Conservation (phyloP, 2,329 filamentous ascomycete genomes). For the Talaromyces sp. region DNA sequence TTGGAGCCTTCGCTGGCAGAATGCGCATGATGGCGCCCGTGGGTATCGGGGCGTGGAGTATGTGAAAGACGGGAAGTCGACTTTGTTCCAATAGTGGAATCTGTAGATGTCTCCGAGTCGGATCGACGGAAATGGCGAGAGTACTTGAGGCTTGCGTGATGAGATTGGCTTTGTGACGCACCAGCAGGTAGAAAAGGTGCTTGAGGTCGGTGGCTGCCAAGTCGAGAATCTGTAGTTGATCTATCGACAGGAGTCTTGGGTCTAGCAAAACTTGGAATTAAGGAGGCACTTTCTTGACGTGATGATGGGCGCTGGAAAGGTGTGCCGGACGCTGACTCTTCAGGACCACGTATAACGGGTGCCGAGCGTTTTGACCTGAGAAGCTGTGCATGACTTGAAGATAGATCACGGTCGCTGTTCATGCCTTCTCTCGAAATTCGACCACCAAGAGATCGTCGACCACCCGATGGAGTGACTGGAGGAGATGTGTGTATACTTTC, state of each 20-base stretch:
- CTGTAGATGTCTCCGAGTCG: constrained; percentile 69
- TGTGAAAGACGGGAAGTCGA: constrained; percentile 41
- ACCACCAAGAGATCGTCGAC: constrained; percentile 56
- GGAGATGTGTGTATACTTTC: constrained; percentile 51
- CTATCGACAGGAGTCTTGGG: constrained; percentile 72
- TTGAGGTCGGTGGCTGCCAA: constrained; percentile 55
- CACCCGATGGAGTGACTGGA: constrained; percentile 56
- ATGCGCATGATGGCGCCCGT: constrained; percentile 45
- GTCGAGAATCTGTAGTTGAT: constrained; percentile 35
- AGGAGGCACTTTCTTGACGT: constrained; percentile 35
- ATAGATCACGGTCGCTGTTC: constrained; percentile 46
- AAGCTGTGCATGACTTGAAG: constrained; percentile 53
- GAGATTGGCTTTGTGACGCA: constrained; percentile 67
- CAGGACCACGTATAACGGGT: constrained; percentile 52
- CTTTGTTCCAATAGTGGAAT: constrained; percentile 43
- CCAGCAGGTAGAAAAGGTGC: constrained; percentile 78
- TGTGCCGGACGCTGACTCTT: constrained; percentile 29
- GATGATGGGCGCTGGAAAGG: constrained; percentile 39
- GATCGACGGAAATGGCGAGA: constrained; percentile 72
- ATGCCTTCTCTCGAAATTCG: constrained; percentile 36
- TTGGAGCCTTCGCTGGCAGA: constrained; percentile 50
- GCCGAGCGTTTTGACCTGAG: constrained; percentile 61
- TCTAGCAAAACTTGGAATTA: constrained; percentile 40
- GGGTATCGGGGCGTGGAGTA: constrained; percentile 47
- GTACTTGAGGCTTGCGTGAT: constrained; percentile 71